Evolutionary conservation across 2,329 filamentous ascomycete species (phyloP).

Genomic region (Verticillium alfalfae): DNA sequence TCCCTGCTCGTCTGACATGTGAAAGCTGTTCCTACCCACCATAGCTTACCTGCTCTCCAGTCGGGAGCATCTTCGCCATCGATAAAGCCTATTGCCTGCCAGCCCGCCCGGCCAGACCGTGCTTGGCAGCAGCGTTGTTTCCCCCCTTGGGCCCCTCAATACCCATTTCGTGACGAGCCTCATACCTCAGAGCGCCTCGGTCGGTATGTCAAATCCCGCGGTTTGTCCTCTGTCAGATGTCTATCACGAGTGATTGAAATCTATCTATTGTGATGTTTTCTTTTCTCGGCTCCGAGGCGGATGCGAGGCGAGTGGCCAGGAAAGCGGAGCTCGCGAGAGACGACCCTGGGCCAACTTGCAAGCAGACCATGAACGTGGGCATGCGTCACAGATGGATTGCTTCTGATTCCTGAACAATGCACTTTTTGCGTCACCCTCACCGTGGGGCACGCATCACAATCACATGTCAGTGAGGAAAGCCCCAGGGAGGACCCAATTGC

Average conservation of each 20-base stretch:
- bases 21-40: not conserved
- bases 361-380: not conserved
- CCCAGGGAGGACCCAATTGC: not conserved
- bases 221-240: not conserved
- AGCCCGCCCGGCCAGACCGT: not conserved
- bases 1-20: slow-evolving; percentile 1
- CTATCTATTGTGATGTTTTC: no score
- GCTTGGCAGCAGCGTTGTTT: not conserved
- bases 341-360: not conserved
- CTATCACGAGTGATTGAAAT: not conserved
- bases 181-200: not conserved
- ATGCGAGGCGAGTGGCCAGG: not conserved
- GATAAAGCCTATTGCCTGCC: not conserved
- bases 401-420: not conserved
- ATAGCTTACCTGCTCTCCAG: not conserved
- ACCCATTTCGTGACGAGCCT: not conserved
- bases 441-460: not conserved
- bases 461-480: not conserved
- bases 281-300: not conserved
- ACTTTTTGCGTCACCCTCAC: not conserved
- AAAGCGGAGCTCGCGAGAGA: not conserved
- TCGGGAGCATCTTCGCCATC: not conserved
- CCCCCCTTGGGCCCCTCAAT: not conserved
- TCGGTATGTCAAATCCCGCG: not conserved
- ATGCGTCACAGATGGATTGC: not conserved